phyloP scores from a whole-genome alignment of 441 rosid genomes.

The Mallotus repandus region DNA sequence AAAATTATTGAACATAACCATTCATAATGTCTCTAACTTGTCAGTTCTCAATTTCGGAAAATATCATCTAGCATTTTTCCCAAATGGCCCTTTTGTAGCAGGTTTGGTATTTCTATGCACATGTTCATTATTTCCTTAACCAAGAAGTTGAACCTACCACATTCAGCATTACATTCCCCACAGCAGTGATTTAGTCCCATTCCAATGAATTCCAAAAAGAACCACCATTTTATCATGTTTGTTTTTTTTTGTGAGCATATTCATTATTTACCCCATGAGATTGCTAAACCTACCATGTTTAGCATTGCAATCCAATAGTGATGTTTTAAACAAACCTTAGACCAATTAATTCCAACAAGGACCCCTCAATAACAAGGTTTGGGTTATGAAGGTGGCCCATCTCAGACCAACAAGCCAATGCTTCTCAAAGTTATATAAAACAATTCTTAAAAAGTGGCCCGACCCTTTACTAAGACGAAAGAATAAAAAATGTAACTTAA shows the following conservation, averaged over 20 bases:
- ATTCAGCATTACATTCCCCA: not conserved
- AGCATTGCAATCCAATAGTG: not conserved
- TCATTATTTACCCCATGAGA: too few relatives aligned
- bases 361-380: not conserved
- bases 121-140: not conserved
- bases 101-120: not conserved
- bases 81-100: not conserved
- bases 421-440: not conserved
- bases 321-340: not conserved
- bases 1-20: not conserved
- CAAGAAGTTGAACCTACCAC: not conserved
- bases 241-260: too few relatives aligned
- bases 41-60: constrained; percentile 4
- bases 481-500: too few relatives aligned
- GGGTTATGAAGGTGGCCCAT: not conserved
- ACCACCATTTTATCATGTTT: too few relatives aligned
- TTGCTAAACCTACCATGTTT: too few relatives aligned
- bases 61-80: not conserved
- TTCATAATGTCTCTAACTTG: not conserved
- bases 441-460: not conserved
- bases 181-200: not conserved
- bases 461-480: too few relatives aligned
- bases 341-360: not conserved
- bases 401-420: not conserved
- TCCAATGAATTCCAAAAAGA: too few relatives aligned